Conservation (phyloP, 75 land plant genomes). For the Azolla pinnata region DNA sequence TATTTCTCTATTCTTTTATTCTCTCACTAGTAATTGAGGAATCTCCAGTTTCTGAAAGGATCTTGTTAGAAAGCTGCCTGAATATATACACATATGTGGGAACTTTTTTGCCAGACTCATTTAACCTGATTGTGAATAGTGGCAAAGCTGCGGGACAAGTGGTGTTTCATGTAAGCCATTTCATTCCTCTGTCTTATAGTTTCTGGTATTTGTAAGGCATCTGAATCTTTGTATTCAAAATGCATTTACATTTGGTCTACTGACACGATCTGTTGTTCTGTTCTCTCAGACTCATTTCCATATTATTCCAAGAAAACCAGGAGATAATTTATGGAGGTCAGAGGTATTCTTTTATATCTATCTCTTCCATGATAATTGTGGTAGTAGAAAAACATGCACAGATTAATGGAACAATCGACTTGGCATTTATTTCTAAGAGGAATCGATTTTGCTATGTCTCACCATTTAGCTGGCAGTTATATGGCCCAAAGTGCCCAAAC, state of each 20-base stretch:
- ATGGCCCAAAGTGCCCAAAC: too few relatives aligned
- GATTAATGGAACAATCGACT: too few relatives aligned
- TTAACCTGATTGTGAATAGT: slow-evolving; percentile 85
- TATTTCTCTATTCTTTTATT: slow-evolving; percentile 17
- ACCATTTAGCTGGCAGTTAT: too few relatives aligned
- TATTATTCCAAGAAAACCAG: background rate
- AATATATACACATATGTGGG: too few relatives aligned
- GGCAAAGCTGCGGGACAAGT: slow-evolving; percentile 94
- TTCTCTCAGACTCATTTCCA: background rate
- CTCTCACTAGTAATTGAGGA: background rate
- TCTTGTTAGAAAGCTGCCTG: too few relatives aligned
- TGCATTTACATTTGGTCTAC: background rate
- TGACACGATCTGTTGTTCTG: background rate
- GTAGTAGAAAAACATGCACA: too few relatives aligned
- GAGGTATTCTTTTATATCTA: too few relatives aligned
- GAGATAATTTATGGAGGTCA: background rate
- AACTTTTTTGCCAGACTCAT: slow-evolving; percentile 55
- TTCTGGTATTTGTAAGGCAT: background rate
- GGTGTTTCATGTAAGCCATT: slow-evolving; percentile 85
- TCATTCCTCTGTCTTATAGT: slow-evolving; percentile 4
- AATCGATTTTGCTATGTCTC: too few relatives aligned
- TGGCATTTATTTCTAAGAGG: too few relatives aligned
- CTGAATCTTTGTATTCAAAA: background rate
- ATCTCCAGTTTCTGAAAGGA: background rate
- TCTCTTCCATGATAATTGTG: too few relatives aligned